Percentiles rank a stretch among this genome's conserved stretches.
These are phyloP conservation scores for Fraxinus baroniana DNA, from an alignment of 305 asterid genomes.

Conservation along the genomic window DNA sequence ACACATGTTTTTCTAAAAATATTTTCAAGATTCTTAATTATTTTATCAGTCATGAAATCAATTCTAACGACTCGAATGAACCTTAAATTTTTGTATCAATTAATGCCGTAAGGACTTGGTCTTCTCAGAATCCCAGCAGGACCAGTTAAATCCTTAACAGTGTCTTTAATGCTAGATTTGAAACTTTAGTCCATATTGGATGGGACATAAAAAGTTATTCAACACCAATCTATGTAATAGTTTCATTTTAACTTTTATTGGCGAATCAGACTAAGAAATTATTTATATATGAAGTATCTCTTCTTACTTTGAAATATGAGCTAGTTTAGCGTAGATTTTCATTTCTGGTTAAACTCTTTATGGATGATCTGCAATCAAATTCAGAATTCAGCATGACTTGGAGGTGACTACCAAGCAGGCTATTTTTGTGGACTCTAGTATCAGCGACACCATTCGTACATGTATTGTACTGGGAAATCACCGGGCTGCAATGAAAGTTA, in stretches of 20 bases:
- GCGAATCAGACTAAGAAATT: neutral
- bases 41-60: neutral
- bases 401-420: conserved; percentile 88
- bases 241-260: neutral
- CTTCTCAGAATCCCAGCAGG: neutral
- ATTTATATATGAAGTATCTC: neutral
- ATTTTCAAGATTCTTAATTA: neutral
- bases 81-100: neutral
- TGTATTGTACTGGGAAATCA: conserved; percentile 91
- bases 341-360: conserved; percentile 16
- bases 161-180: neutral
- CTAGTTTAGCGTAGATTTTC: neutral
- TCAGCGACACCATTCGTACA: conserved; percentile 94
- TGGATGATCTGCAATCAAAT: conserved; percentile 26
- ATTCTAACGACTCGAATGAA: conserved; percentile 4
- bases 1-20: too few species aligned
- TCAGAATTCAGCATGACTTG: conserved; percentile 84
- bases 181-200: neutral
- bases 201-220: neutral
- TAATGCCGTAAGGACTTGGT: neutral
- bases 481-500: conserved; percentile 77
- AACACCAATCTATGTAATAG: neutral
- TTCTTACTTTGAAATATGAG: conserved; percentile 1
- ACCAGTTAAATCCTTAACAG: neutral
- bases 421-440: conserved; percentile 90